phyloP scores from a whole-genome alignment of 371 early-diverging fungal species.

The Blakeslea trispora region DNA sequence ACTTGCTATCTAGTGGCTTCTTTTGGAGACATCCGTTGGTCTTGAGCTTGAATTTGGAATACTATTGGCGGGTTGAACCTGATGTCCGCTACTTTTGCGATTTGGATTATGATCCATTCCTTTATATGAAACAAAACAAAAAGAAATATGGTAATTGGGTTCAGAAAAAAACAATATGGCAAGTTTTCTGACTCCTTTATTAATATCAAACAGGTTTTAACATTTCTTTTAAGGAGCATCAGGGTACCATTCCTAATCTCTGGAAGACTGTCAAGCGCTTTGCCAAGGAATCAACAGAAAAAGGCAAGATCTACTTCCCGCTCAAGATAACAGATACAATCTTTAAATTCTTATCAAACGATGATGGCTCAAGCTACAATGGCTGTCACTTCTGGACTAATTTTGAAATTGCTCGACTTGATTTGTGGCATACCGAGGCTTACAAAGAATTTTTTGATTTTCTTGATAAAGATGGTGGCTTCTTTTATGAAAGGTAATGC shows the following conservation, averaged over 20 bases:
- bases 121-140: constrained; percentile 70
- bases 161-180: background rate
- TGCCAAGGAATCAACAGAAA: constrained; percentile 21
- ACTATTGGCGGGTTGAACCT: constrained; percentile 90
- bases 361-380: constrained; percentile 47
- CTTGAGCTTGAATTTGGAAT: constrained; percentile 65
- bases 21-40: constrained; percentile 78
- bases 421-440: constrained; percentile 70
- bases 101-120: constrained; percentile 82
- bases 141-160: constrained; percentile 68
- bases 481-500: constrained; percentile 42
- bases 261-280: constrained; percentile 58
- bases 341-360: constrained; percentile 28
- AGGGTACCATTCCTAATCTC: constrained; percentile 73
- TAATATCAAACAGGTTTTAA: constrained; percentile 41
- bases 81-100: constrained; percentile 79
- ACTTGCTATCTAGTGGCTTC: constrained; percentile 62
- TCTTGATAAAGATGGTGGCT: constrained; percentile 70
- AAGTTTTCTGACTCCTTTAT: background rate
- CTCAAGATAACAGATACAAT: constrained; percentile 23
- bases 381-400: constrained; percentile 91
- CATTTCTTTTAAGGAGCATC: constrained; percentile 75
- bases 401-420: constrained; percentile 89
- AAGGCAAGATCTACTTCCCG: constrained; percentile 29
- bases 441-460: constrained; percentile 59